These are phyloP conservation scores for Somion occarium DNA, from an alignment of 1,284 basidiomycete species.

Conservation along the genomic window DNA sequence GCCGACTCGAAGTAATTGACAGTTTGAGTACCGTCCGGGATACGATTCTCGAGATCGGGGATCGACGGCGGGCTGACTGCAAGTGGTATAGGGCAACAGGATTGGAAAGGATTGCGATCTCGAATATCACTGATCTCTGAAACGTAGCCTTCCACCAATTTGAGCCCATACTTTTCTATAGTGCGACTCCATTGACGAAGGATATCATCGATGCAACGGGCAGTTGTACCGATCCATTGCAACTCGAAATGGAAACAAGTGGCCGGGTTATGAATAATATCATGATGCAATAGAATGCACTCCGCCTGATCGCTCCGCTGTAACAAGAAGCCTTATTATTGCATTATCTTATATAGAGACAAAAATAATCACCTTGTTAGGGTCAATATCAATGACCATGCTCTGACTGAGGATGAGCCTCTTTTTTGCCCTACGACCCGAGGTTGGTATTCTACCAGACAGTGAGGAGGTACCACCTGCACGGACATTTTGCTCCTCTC, in stretches of 20 bases:
- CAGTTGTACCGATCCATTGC: conserved; percentile 95
- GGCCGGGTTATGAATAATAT: conserved; percentile 87
- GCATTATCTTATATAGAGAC: neutral
- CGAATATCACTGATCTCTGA: conserved; percentile 82
- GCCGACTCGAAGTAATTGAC: conserved; percentile 79
- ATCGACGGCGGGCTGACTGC: conserved; percentile 69
- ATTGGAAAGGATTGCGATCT: conserved; percentile 83
- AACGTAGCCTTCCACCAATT: conserved; percentile 90
- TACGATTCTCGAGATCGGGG: conserved; percentile 58
- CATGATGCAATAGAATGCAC: conserved; percentile 83
- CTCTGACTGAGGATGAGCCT: conserved; percentile 80
- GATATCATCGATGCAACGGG: conserved; percentile 92
- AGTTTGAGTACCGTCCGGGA: conserved; percentile 55
- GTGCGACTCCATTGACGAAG: conserved; percentile 81
- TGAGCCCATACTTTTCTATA: conserved; percentile 89
- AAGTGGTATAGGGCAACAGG: conserved; percentile 79
- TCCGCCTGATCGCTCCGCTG: conserved; percentile 86
- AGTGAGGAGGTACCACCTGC: conserved; percentile 36
- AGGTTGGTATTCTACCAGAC: conserved; percentile 31
- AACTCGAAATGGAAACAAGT: conserved; percentile 95
- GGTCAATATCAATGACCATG: conserved; percentile 85
- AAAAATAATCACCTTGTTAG: conserved; percentile 51
- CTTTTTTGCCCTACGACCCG: conserved; percentile 48
- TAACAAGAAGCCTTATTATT: neutral
- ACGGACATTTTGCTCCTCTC: conserved; percentile 29